Evolutionary conservation across 129 eudicot genomes (phyloP).

Genomic region (Mikania micrantha): DNA sequence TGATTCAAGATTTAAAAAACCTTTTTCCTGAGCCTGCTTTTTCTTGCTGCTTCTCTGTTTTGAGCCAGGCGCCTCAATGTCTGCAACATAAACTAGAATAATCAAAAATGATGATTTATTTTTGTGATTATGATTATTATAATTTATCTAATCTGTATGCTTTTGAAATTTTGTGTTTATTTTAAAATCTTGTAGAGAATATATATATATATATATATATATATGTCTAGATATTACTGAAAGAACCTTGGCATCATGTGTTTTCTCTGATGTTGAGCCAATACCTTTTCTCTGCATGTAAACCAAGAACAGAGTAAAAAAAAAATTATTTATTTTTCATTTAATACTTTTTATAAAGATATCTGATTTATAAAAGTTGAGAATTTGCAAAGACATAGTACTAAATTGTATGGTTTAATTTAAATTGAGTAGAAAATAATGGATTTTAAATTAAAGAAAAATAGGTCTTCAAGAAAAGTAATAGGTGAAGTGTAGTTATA

Average conservation of each 20-base stretch:
- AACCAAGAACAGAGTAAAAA: conserved; percentile 1
- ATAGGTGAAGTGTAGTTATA: conserved; percentile 39
- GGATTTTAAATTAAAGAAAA: not conserved
- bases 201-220: not conserved
- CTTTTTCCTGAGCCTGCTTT: conserved; percentile 95
- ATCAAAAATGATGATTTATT: not conserved
- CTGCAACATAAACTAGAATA: conserved; percentile 29
- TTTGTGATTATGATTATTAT: not conserved
- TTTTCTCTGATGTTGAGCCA: conserved; percentile 66
- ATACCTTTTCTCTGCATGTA: conserved; percentile 64
- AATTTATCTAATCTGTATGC: not conserved
- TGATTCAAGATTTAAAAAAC: conserved; percentile 29
- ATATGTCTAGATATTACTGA: conserved; percentile 10
- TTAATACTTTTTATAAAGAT: not conserved
- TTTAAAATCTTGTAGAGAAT: not conserved
- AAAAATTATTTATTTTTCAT: not conserved
- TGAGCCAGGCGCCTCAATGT: conserved; percentile 96
- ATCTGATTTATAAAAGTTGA: too few relatives aligned
- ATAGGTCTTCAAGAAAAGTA: not conserved
- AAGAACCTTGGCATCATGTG: conserved; percentile 84
- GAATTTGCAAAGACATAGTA: too few relatives aligned
- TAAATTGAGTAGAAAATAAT: too few relatives aligned
- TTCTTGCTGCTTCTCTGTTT: conserved; percentile 98
- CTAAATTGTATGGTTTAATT: not conserved
- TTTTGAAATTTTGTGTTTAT: not conserved